Base-by-base conservation (phyloP, 768 basidiomycete genomes). In the Tephrocybe sp. region DNA sequence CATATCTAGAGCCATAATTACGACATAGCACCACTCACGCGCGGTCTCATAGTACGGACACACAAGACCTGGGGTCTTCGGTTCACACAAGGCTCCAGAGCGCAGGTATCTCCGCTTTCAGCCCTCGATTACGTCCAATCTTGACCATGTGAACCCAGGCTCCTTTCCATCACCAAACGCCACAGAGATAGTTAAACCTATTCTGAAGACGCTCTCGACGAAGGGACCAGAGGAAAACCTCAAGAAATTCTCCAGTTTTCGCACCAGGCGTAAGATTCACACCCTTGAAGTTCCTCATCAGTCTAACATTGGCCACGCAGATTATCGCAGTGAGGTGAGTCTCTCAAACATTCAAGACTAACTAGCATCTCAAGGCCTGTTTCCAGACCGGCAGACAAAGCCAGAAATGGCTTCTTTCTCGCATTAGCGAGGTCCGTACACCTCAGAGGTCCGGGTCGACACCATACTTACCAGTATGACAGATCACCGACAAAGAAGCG, bases 341-440 rank as follows among this genome's bases (percentile, higher is more conserved):
- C 55, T n/a, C n/a, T n/a, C n/a, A n/a, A n/a, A n/a, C 20, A 17
- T n/a, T 42, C 28, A 30, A 30, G 12, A 9, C 21, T n/a, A 21
- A 34, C 12, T 10, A 2, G 4, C n/a, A 12, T 50, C 45, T 64
- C 56, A 66, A 54, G 52, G 7, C 14, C 21, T 49, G 38, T 58
- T 49, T 34, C 34, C 57, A 92, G 88, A 86, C 82, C 17, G 91
- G 91, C 26, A 81, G 62, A 62, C 66, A 90, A 66, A 90, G 88
- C 59, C 91, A 93, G 65, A 64, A 75, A 50, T 93, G 91, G 92
- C 75, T 93, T 41, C 68, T 85, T 57, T 71, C 76, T 40, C 87
- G 73, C 67, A 84, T 93, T 55, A 56, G 68, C 15, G 72, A 92
- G 77, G 90, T 85, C 39, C 20, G 39, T 37, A 61, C 43, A 55